These are phyloP conservation scores for Backusella macrospora DNA, from an alignment of 192 early-diverging fungal genomes.

Conservation along the genomic window DNA sequence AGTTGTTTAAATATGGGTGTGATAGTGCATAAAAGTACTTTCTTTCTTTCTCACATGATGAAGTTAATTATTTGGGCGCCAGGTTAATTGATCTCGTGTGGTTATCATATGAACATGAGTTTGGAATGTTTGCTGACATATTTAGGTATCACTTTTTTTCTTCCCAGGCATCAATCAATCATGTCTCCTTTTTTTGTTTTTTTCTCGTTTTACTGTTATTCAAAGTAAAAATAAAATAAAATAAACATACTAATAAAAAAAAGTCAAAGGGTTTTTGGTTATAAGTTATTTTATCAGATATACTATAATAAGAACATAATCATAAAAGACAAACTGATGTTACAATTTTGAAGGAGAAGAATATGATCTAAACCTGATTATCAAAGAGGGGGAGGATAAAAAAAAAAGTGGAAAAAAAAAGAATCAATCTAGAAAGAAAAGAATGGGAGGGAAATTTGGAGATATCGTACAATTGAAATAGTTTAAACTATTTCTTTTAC, in stretches of 20 bases:
- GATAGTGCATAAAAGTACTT: neutral
- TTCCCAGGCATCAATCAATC: neutral
- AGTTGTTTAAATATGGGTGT: neutral
- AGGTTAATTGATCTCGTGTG: neutral
- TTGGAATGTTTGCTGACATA: slow-evolving; percentile 10
- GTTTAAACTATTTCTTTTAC: neutral
- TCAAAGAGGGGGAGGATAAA: neutral
- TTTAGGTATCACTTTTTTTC: slow-evolving; percentile 7
- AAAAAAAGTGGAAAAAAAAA: neutral
- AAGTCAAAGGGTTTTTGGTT: neutral
- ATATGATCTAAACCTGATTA: neutral
- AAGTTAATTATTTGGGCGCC: neutral
- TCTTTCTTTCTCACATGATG: slow-evolving; percentile 5
- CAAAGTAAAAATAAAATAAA: neutral
- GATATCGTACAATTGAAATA: slow-evolving; percentile 14
- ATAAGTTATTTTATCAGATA: slow-evolving; percentile 11
- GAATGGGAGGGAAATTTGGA: neutral
- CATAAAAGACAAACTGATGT: slow-evolving; percentile 4
- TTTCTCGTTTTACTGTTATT: neutral
- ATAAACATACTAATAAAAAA: neutral
- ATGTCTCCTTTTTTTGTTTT: neutral
- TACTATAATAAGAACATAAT: slow-evolving; percentile 1
- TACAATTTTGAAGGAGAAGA: neutral
- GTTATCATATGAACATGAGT: slow-evolving; percentile 2
- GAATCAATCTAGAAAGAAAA: slow-evolving; percentile 10